phyloP scores from a whole-genome alignment of 805 yeast species.

The Ogataea allantospora region DNA sequence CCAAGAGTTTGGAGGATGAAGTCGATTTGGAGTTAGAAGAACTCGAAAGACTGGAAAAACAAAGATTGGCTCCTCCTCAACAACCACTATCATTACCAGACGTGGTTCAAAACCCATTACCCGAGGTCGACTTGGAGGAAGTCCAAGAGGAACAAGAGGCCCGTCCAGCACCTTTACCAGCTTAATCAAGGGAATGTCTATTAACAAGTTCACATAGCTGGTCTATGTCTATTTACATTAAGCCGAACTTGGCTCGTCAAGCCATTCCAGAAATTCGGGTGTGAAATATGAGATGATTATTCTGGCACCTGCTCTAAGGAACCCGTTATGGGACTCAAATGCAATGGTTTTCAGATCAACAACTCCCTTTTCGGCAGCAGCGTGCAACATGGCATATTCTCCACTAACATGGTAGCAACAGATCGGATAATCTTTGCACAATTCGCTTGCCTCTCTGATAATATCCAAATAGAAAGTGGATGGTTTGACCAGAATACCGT shows the following conservation, averaged over 20 bases:
- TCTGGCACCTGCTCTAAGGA: constrained; percentile 93
- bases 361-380: constrained; percentile 95
- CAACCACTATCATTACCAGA: constrained; percentile 28
- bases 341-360: constrained; percentile 78
- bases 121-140: constrained; percentile 16
- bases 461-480: constrained; percentile 93
- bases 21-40: constrained; percentile 61
- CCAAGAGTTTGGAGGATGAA: constrained; percentile 53
- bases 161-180: constrained; percentile 4
- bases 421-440: constrained; percentile 81
- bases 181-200: not conserved
- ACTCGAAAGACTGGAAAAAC: constrained; percentile 45
- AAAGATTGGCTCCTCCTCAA: constrained; percentile 3
- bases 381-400: constrained; percentile 96
- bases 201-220: constrained; percentile 2
- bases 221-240: constrained; percentile 18
- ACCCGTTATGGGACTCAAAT: constrained; percentile 87
- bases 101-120: constrained; percentile 24
- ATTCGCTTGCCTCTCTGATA: constrained; percentile 80
- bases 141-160: constrained; percentile 18
- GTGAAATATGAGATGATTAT: constrained; percentile 89
- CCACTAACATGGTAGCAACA: constrained; percentile 97
- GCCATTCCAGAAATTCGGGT: constrained; percentile 95
- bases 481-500: constrained; percentile 93
- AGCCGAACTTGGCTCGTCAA: constrained; percentile 38